Conservation (phyloP, 352 stramenopile genomes). For the Plasmopara halstedii region DNA sequence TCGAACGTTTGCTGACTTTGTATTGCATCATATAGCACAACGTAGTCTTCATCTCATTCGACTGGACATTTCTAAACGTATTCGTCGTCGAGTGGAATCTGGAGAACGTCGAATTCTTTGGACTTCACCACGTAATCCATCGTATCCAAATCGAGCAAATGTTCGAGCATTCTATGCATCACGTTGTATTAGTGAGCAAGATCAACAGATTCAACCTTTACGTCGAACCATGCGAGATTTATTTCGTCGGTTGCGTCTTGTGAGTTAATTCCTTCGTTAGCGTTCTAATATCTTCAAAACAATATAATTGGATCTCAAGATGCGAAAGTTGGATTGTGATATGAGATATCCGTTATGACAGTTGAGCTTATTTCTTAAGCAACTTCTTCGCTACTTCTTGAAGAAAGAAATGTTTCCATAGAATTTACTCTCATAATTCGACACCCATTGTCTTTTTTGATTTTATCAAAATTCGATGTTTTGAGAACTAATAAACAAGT, state of each 20-base stretch:
- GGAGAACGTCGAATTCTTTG: constrained; percentile 6
- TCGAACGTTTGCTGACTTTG: constrained; percentile 14
- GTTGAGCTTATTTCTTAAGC: no score
- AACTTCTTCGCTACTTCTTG: constrained; percentile 6
- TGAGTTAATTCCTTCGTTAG: background rate
- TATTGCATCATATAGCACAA: constrained; percentile 11
- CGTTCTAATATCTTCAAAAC: no score
- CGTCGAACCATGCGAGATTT: constrained; percentile 7
- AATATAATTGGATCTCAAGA: background rate
- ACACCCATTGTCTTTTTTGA: background rate
- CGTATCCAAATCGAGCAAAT: constrained; percentile 8
- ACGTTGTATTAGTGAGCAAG: background rate
- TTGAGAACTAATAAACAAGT: no score
- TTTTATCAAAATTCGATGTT: no score
- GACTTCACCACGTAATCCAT: constrained; percentile 9
- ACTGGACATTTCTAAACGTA: constrained; percentile 13
- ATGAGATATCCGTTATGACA: background rate
- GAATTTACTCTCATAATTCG: background rate
- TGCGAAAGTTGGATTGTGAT: background rate
- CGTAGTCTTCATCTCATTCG: constrained; percentile 15
- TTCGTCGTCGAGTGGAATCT: constrained; percentile 10
- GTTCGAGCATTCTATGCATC: constrained; percentile 8
- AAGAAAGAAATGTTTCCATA: background rate
- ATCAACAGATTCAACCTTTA: constrained; percentile 4
- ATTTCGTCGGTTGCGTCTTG: constrained; percentile 5